Conservation (phyloP, 1,284 basidiomycete genomes). For the Trichosporon faecale region DNA sequence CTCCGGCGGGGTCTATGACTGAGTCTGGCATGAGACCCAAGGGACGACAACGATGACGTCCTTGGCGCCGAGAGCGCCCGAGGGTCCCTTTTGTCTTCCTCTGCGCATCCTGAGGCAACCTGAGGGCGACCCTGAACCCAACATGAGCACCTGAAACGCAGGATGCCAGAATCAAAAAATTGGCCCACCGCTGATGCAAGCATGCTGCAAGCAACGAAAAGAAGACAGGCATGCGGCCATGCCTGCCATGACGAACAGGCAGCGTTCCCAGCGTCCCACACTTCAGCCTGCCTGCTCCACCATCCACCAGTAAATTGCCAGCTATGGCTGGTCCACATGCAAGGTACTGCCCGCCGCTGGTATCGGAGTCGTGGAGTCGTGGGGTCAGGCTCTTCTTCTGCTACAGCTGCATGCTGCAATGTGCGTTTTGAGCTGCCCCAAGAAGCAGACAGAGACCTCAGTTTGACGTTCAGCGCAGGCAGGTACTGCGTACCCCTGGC, state of each 20-base stretch:
- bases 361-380: too few relatives aligned
- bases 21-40: background rate
- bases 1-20: background rate
- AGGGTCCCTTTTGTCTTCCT: background rate
- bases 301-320: background rate
- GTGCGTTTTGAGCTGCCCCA: background rate
- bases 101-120: too few relatives aligned
- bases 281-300: background rate
- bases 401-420: background rate
- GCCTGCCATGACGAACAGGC: too few relatives aligned
- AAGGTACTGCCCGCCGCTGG: too few relatives aligned
- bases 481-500: too few relatives aligned
- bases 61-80: background rate
- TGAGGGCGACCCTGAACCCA: background rate
- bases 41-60: background rate
- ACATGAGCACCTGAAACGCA: background rate
- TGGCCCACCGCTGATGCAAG: background rate
- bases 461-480: too few relatives aligned
- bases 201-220: too few relatives aligned
- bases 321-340: background rate
- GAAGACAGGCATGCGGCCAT: too few relatives aligned
- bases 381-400: background rate
- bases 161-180: background rate
- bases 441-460: background rate
- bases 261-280: background rate